phyloP scores from a whole-genome alignment of 495 filamentous ascomycete genomes.

The Elasticomyces elasticus region DNA sequence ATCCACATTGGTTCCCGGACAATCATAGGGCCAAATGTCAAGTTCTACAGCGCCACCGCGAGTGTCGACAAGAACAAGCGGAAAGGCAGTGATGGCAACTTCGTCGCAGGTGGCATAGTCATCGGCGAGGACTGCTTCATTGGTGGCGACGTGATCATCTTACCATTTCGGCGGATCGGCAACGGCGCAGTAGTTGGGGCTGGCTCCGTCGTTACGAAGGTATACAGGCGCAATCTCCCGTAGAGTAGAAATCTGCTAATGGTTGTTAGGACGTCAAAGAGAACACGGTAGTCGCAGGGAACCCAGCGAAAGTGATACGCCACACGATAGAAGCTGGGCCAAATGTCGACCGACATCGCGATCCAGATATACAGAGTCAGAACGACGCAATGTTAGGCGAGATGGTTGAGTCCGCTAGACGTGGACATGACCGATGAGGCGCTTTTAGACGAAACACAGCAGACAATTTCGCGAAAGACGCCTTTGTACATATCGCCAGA shows the following conservation, averaged over 20 bases:
- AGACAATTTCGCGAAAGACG: neutral
- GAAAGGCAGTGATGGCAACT: slow-evolving; percentile 62
- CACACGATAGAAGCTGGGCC: slow-evolving; percentile 31
- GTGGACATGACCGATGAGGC: neutral
- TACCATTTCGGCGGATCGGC: slow-evolving; percentile 40
- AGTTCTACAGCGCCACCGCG: slow-evolving; percentile 60
- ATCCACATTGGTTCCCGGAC: slow-evolving; percentile 72
- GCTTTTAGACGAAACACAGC: no score
- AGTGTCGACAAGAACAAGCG: slow-evolving; percentile 66
- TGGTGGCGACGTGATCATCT: slow-evolving; percentile 73
- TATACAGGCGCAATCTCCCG: slow-evolving; percentile 21
- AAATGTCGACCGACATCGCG: slow-evolving; percentile 8
- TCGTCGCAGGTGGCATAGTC: slow-evolving; percentile 59
- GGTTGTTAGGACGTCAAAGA: slow-evolving; percentile 45
- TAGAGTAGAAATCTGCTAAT: neutral
- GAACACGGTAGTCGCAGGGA: slow-evolving; percentile 53
- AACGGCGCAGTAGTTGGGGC: slow-evolving; percentile 31
- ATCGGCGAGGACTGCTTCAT: slow-evolving; percentile 90
- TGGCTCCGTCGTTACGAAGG: slow-evolving; percentile 33
- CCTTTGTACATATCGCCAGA: no score
- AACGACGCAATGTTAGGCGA: slow-evolving; percentile 5
- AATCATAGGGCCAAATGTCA: slow-evolving; percentile 79
- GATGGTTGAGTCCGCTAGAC: slow-evolving; percentile 7
- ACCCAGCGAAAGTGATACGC: slow-evolving; percentile 52
- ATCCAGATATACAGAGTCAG: slow-evolving; percentile 12